Evolutionary conservation across 768 basidiomycete species (phyloP).

Genomic region (Asterophora parasitica): DNA sequence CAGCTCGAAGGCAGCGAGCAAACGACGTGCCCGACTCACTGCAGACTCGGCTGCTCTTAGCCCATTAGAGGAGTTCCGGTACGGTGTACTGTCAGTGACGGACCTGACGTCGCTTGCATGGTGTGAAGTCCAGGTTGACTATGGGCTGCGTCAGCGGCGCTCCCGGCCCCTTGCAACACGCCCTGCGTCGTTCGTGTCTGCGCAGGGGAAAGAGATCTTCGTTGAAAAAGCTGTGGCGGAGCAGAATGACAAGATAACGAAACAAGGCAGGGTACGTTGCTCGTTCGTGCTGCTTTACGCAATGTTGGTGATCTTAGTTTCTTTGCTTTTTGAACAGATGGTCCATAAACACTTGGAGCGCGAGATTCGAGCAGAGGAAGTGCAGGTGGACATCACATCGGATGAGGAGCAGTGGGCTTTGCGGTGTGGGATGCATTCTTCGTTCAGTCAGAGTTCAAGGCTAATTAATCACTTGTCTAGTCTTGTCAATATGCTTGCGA

Average conservation of each 20-base stretch:
- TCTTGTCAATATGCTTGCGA: slow-evolving; percentile 67
- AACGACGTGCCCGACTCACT: slow-evolving; percentile 1
- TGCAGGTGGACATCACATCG: slow-evolving; percentile 45
- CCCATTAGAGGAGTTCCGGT: slow-evolving; percentile 43
- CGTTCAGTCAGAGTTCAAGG: background rate
- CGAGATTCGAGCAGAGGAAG: slow-evolving; percentile 57
- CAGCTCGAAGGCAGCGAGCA: background rate
- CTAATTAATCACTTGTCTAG: slow-evolving; percentile 30
- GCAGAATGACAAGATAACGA: slow-evolving; percentile 48
- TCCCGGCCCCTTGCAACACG: slow-evolving; percentile 43
- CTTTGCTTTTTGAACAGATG: slow-evolving; percentile 31
- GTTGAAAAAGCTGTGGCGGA: slow-evolving; percentile 48
- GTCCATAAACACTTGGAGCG: slow-evolving; percentile 77
- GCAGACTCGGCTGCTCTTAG: slow-evolving; percentile 8
- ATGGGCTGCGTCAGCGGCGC: slow-evolving; percentile 60
- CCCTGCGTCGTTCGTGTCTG: slow-evolving; percentile 52
- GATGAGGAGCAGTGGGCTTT: slow-evolving; percentile 78
- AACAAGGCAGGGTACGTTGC: slow-evolving; percentile 48
- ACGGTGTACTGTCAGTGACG: slow-evolving; percentile 49
- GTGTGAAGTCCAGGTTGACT: slow-evolving; percentile 79
- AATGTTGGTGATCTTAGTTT: too few relatives aligned
- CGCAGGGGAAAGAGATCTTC: slow-evolving; percentile 54
- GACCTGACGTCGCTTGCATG: slow-evolving; percentile 60
- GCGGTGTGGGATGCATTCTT: slow-evolving; percentile 38
- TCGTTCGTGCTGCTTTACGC: too few relatives aligned